Evolutionary conservation across 176 grass and related monocot genomes (phyloP), one percentile per base, ranked within the genome.

Genomic region (Eragrostis nindensis): DNA sequence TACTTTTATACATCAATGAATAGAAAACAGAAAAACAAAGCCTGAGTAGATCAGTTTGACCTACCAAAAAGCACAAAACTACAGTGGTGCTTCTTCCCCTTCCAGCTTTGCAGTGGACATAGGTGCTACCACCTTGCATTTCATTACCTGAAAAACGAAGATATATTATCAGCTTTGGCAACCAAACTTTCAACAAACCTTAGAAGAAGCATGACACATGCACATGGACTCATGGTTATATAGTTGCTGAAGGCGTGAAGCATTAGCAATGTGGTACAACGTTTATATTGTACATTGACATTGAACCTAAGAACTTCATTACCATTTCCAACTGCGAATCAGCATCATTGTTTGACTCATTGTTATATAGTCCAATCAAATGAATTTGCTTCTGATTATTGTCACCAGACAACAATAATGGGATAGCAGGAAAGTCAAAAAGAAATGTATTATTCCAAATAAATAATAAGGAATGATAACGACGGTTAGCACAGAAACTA

Each of bases 71-170:
- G 48, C 95, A 94, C 57, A 92, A 49, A 57, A 98, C 95, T 83
- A 98, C 62, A 29, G 95, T 94, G 2, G 92, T 94, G 81, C 95
- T 98, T 8, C 92, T 78, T 41, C 92, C 95, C 27, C 95, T 87
- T 92, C 95, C 95, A 46, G 95, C 95, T 86, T 98, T 98, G 71
- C 95, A 98, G 46, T 98, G 95, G 22, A 98, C 92, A 47, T 98
- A 98, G 19, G 90, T 98, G 62, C 55, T 84, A 56, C 70, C 77
- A 72, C 88, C 92, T 72, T 60, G 41, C 25, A 71, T 70, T 66
- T 84, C 92, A 77, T 89, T 92, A 8, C 56, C 94, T 97, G 68
- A 18, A 79, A 76, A 86, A 80, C 15, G 0, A 81, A 59, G 11
- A 69, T 0, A 22, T 26, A 3, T 39, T 59, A 50, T 81, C 41